A percentile compares a stretch with the other conserved stretches of the same genome.
phyloP scores from a whole-genome alignment of 345 rosid species.

The Mercurialis annua region DNA sequence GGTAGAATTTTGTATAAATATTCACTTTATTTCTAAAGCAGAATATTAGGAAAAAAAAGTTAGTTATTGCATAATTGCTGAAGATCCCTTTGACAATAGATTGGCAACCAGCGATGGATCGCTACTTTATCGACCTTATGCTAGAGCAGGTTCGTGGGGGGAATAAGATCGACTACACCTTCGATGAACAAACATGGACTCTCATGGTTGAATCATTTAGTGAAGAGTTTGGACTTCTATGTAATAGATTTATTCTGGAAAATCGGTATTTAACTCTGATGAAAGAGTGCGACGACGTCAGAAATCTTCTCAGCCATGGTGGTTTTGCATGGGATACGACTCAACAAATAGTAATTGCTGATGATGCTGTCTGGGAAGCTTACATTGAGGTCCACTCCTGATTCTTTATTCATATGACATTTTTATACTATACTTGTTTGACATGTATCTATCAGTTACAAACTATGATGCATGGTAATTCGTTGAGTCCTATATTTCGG shows the following conservation, averaged over 20 bases:
- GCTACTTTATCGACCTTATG: slow-evolving; percentile 52
- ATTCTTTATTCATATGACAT: neutral
- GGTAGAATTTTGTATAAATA: neutral
- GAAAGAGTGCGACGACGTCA: slow-evolving; percentile 58
- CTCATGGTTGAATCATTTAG: slow-evolving; percentile 51
- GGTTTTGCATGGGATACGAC: slow-evolving; percentile 66
- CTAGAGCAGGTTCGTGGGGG: slow-evolving; percentile 47
- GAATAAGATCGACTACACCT: slow-evolving; percentile 39
- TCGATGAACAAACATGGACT: slow-evolving; percentile 61
- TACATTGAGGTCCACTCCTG: slow-evolving; percentile 46
- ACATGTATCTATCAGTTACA: neutral
- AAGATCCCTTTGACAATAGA: slow-evolving; percentile 30
- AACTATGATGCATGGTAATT: too few relatives aligned
- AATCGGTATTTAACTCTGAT: slow-evolving; percentile 49
- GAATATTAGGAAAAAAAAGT: neutral
- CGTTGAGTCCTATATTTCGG: too few relatives aligned
- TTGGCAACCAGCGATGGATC: slow-evolving; percentile 64
- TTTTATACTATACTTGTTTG: neutral
- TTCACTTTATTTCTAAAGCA: neutral
- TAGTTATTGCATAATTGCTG: neutral
- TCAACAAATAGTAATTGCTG: slow-evolving; percentile 49
- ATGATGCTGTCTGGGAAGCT: slow-evolving; percentile 53
- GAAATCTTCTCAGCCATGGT: slow-evolving; percentile 41
- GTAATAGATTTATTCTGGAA: slow-evolving; percentile 49
- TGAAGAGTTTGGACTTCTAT: slow-evolving; percentile 44